Evolutionary conservation across 2,329 filamentous ascomycete species (phyloP).

Genomic region (Rhinocladiella similis): DNA sequence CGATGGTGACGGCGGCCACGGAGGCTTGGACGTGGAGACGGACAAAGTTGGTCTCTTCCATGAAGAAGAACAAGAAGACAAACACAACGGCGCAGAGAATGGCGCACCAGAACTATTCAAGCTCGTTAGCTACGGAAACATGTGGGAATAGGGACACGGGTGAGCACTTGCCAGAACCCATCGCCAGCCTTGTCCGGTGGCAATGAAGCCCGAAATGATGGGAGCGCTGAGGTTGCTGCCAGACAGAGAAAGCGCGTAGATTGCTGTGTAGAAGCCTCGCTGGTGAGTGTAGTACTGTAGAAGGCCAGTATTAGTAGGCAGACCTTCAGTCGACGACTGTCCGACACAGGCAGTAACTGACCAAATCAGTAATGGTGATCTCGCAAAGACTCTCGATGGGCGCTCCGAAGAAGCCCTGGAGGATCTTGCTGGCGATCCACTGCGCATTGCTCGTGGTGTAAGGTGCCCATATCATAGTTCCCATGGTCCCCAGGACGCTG

Average conservation of each 20-base stretch:
- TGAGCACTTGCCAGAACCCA: conserved; percentile 20
- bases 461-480: conserved; percentile 45
- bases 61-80: conserved; percentile 18
- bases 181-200: conserved; percentile 9
- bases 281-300: conserved; percentile 18
- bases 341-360: no score
- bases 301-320: no score
- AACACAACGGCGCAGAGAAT: no score
- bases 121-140: conserved; percentile 1
- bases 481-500: conserved; percentile 31
- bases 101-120: no score
- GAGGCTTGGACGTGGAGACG: background rate
- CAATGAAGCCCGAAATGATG: conserved; percentile 35
- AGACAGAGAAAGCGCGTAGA: conserved; percentile 17
- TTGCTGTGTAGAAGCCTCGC: conserved; percentile 16
- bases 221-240: conserved; percentile 27
- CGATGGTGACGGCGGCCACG: background rate
- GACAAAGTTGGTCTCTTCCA: conserved; percentile 23
- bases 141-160: conserved; percentile 2
- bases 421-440: conserved; percentile 49
- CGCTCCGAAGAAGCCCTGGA: conserved; percentile 48
- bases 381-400: conserved; percentile 51
- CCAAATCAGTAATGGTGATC: conserved; percentile 43
- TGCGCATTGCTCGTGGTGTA: conserved; percentile 45
- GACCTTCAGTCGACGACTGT: no score